These are phyloP conservation scores for Sporothrix pallida DNA, from an alignment of 2,329 filamentous ascomycete genomes.

Conservation along the genomic window DNA sequence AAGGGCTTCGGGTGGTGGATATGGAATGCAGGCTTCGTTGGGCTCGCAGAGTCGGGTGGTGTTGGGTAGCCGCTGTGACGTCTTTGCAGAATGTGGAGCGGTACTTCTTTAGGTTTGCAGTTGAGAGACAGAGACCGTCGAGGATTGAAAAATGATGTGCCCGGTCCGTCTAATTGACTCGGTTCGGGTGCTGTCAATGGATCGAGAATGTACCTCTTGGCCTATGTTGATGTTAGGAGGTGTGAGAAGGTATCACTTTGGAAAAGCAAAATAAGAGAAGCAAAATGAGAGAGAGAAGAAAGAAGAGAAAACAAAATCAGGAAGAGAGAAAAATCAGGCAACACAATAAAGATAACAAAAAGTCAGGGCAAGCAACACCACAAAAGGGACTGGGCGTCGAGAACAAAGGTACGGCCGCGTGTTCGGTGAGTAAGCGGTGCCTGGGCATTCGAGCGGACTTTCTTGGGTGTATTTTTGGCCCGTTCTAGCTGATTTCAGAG, in stretches of 20 bases:
- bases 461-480: conserved; percentile 11
- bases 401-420: conserved; percentile 28
- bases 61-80: conserved; percentile 47
- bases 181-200: conserved; percentile 72
- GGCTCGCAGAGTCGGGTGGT: conserved; percentile 61
- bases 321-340: conserved; percentile 12
- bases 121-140: conserved; percentile 39
- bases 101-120: conserved; percentile 35
- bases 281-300: background rate
- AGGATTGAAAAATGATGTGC: conserved; percentile 58
- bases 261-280: background rate
- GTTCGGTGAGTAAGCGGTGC: conserved; percentile 29
- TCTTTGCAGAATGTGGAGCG: conserved; percentile 37
- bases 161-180: conserved; percentile 69
- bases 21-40: conserved; percentile 54
- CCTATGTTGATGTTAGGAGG: conserved; percentile 51
- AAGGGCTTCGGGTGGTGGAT: conserved; percentile 54
- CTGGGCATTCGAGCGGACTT: background rate
- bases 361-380: background rate
- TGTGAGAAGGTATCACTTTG: background rate
- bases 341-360: conserved; percentile 16
- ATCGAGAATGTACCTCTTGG: conserved; percentile 69
- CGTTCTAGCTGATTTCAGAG: background rate
- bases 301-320: background rate
- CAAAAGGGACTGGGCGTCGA: conserved; percentile 13